Percentiles rank a stretch among this genome's conserved stretches.
Evolutionary conservation across 2,329 filamentous ascomycete species (phyloP).

Genomic region (Fusarium sp.): DNA sequence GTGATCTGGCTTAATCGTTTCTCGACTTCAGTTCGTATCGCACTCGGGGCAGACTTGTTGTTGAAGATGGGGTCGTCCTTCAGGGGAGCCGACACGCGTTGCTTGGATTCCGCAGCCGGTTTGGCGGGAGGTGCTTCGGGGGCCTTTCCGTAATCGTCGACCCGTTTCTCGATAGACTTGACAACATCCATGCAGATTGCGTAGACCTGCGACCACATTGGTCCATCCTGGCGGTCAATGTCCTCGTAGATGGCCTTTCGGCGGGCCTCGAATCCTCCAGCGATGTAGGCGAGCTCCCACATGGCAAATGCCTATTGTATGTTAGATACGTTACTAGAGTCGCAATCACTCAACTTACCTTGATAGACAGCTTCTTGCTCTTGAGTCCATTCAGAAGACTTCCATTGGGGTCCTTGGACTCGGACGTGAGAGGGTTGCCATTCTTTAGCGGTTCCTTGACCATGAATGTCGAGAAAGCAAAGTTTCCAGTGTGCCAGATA

Average conservation of each 20-base stretch:
- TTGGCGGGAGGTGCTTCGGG: conserved; percentile 46
- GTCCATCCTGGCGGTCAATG: conserved; percentile 79
- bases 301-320: conserved; percentile 74
- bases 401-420: conserved; percentile 90
- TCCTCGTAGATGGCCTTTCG: conserved; percentile 85
- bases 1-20: conserved; percentile 55
- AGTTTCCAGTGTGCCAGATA: conserved; percentile 79
- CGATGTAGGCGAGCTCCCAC: conserved; percentile 87
- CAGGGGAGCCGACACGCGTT: conserved; percentile 52
- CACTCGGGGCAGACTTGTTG: conserved; percentile 48
- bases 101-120: conserved; percentile 44
- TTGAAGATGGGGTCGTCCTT: conserved; percentile 57
- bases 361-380: conserved; percentile 79
- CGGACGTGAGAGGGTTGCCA: conserved; percentile 79
- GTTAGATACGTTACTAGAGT: conserved; percentile 29
- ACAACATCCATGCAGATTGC: conserved; percentile 73
- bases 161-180: conserved; percentile 69
- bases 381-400: conserved; percentile 85
- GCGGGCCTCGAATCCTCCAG: conserved; percentile 74
- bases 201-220: conserved; percentile 82
- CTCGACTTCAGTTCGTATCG: conserved; percentile 56
- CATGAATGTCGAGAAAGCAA: conserved; percentile 81
- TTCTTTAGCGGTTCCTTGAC: conserved; percentile 83
- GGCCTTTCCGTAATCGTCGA: conserved; percentile 67
- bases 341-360: conserved; percentile 55